Conservation (phyloP, 345 rosid genomes). For the Diplotaxis tenuifolia region DNA sequence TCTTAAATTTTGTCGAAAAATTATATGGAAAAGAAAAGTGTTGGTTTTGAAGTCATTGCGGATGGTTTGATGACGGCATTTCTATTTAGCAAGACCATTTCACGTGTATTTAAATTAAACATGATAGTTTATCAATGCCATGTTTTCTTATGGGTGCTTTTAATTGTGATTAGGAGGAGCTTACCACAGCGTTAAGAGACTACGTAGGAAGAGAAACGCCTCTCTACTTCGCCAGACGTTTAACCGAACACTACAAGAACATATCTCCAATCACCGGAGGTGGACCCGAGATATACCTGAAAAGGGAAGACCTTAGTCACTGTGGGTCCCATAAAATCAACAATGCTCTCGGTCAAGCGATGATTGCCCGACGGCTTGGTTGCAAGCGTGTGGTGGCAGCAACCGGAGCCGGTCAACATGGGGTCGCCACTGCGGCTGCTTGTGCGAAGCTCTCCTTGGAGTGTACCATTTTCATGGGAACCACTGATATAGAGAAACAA, state of each 20-base stretch:
- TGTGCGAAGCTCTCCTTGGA: conserved; percentile 69
- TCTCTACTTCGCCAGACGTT: conserved; percentile 62
- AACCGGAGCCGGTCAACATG: conserved; percentile 90
- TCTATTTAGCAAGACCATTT: too few relatives aligned
- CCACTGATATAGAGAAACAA: conserved; percentile 62
- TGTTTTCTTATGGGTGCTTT: not conserved
- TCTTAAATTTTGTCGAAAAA: too few relatives aligned
- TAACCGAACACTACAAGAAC: conserved; percentile 64
- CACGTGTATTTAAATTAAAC: too few relatives aligned
- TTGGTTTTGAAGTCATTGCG: too few relatives aligned
- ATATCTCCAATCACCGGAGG: conserved; percentile 31
- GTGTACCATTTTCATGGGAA: conserved; percentile 73
- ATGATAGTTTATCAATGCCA: not conserved
- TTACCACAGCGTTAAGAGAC: conserved; percentile 56
- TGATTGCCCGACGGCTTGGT: conserved; percentile 82
- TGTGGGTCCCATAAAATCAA: conserved; percentile 80
- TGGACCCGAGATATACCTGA: conserved; percentile 73
- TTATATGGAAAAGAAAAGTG: too few relatives aligned
- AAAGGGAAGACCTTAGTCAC: conserved; percentile 85
- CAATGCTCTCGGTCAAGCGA: conserved; percentile 82
- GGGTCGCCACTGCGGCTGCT: conserved; percentile 84
- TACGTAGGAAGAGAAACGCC: conserved; percentile 86
- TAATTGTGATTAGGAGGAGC: conserved; percentile 51
- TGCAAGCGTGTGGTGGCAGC: conserved; percentile 53
- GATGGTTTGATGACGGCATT: too few relatives aligned